Evolutionary conservation across 208 protist species (phyloP), one percentile per base, ranked within the genome.

Genomic region (Histomonas meleagridis): DNA sequence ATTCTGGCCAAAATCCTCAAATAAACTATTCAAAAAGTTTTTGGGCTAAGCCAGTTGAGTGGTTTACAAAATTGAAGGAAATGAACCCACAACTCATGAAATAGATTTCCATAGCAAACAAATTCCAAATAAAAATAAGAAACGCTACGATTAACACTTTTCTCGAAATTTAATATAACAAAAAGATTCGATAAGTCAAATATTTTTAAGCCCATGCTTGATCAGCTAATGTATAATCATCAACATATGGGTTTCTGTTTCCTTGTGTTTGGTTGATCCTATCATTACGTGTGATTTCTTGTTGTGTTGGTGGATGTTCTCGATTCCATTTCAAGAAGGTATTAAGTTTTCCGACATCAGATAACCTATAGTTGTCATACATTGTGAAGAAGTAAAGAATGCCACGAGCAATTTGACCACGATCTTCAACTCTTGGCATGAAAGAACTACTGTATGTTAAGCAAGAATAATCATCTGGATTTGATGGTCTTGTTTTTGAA

Each of bases 341-440:
- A 1, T 79, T 49, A 18, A 79, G 40, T n/a, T 79, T 40, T n/a
- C 70, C 70, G 0, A 79, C 70, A 28, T 26, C 14, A 18, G 40
- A 32, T 9, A 79, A n/a, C 0, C 14, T 12, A 35, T 79, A 79
- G 40, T 79, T 18, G 23, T 46, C 40, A 23, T 79, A 79, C 14
- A 79, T 79, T 18, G 70, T 79, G 40, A 49, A 79, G 40, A 79
- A 79, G 40, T 79, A 79, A 23, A 79, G 40, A 49, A 79, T 35
- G 18, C 26, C 40, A 32, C 70, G 32, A 51, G 70, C 70, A 21
- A 79, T 40, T 40, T 79, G 70, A n/a, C 70, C 70, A 79, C 70
- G 70, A 51, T 79, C 70, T 32, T 32, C 32, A 23, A 46, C 40
- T 79, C 70, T 79, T 49, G 70, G 70, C 70, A 79, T 79, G 53